phyloP scores from a whole-genome alignment of 129 eudicot genomes.

The Escallonia rubra region DNA sequence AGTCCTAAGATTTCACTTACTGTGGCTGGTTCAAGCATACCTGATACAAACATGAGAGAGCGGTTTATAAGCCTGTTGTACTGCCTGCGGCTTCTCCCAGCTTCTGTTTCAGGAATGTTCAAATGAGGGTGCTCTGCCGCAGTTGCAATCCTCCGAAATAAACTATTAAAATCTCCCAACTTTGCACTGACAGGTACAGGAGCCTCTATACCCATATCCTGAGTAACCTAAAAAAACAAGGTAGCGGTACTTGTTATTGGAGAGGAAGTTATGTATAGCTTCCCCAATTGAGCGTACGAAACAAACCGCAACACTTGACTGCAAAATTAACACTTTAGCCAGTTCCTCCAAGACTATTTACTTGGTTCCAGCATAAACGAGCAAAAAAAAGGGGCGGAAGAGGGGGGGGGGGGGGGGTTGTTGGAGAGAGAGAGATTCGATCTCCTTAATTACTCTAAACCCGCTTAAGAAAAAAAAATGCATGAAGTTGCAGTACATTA shows the following conservation, averaged over 20 bases:
- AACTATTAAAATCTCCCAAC: conserved; percentile 70
- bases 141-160: conserved; percentile 61
- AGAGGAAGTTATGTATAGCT: conserved; percentile 1
- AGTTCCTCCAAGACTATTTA: neutral
- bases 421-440: too few relatives aligned
- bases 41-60: conserved; percentile 75
- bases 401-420: too few relatives aligned
- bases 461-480: too few relatives aligned
- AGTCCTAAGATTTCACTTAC: neutral
- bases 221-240: conserved; percentile 59
- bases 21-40: conserved; percentile 16
- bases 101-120: conserved; percentile 97
- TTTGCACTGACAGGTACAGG: conserved; percentile 89
- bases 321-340: neutral
- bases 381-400: too few relatives aligned
- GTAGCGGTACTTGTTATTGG: neutral
- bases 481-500: too few relatives aligned
- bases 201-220: conserved; percentile 94
- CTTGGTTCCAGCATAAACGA: too few relatives aligned
- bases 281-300: neutral
- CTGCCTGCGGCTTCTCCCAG: conserved; percentile 85
- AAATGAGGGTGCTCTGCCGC: conserved; percentile 96
- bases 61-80: conserved; percentile 72
- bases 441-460: too few relatives aligned
- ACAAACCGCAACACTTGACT: neutral